phyloP scores from a whole-genome alignment of 768 basidiomycete genomes.

The Leucogyrophana mollusca region DNA sequence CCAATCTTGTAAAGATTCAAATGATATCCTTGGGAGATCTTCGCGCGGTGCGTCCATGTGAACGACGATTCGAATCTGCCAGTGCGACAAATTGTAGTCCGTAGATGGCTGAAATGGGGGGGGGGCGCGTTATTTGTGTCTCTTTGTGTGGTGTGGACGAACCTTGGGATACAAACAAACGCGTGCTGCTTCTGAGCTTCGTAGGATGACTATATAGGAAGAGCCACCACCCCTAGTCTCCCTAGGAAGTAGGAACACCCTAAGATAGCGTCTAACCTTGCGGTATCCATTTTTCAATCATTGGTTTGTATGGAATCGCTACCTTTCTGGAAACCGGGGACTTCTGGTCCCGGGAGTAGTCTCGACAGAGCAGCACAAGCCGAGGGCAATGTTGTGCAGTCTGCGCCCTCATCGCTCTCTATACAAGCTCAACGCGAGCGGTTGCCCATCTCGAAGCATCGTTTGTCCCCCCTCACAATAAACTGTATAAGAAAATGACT shows the following conservation, averaged over 20 bases:
- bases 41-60: conserved; percentile 36
- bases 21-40: conserved; percentile 52
- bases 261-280: too few relatives aligned
- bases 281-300: too few relatives aligned
- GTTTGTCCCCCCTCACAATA: too few relatives aligned
- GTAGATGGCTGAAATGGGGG: too few relatives aligned
- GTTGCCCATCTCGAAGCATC: conserved; percentile 89
- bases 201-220: too few relatives aligned
- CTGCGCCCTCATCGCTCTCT: conserved; percentile 58
- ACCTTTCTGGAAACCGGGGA: conserved; percentile 91
- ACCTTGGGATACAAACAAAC: conserved; percentile 2
- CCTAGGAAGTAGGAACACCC: too few relatives aligned
- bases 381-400: conserved; percentile 71
- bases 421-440: conserved; percentile 76
- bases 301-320: conserved; percentile 59
- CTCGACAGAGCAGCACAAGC: conserved; percentile 80
- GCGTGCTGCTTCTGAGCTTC: too few relatives aligned
- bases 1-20: conserved; percentile 71
- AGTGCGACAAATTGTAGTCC: not conserved
- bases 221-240: too few relatives aligned
- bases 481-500: too few relatives aligned
- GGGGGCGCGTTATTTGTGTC: conserved; percentile 1
- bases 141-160: conserved; percentile 4
- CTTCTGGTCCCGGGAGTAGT: conserved; percentile 78
- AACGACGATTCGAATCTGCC: not conserved